These are phyloP conservation scores for Suillus variegatus DNA, from an alignment of 768 basidiomycete species.

Conservation along the genomic window DNA sequence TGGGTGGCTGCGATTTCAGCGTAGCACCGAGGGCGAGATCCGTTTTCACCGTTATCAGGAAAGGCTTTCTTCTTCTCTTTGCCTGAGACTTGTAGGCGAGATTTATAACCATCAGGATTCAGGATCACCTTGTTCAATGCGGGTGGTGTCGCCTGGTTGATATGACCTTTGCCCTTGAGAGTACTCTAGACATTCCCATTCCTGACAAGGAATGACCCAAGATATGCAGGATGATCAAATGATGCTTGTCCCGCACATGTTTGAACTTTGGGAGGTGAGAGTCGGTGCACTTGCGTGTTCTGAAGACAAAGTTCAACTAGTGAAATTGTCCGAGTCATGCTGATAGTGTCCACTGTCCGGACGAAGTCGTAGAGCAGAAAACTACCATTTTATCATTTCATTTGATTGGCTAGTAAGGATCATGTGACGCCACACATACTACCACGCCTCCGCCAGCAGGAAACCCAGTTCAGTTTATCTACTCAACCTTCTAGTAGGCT, in stretches of 20 bases:
- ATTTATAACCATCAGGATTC: conserved; percentile 35
- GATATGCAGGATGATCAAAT: conserved; percentile 36
- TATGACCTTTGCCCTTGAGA: conserved; percentile 68
- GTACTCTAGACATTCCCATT: conserved; percentile 74
- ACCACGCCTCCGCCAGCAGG: conserved; percentile 56
- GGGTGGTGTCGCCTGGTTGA: conserved; percentile 59
- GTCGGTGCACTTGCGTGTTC: too few species aligned
- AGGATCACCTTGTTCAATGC: conserved; percentile 54
- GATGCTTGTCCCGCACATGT: background rate
- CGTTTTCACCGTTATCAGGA: conserved; percentile 41
- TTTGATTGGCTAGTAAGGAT: too few species aligned
- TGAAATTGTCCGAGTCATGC: too few species aligned
- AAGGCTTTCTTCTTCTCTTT: conserved; percentile 39
- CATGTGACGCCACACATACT: too few species aligned
- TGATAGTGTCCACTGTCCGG: too few species aligned
- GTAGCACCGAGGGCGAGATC: conserved; percentile 67
- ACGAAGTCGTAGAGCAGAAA: too few species aligned
- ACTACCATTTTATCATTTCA: too few species aligned
- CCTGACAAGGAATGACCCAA: conserved; percentile 64
- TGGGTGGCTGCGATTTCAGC: conserved; percentile 58
- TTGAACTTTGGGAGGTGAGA: conserved; percentile 9
- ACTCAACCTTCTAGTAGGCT: conserved; percentile 42
- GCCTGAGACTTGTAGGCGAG: conserved; percentile 23
- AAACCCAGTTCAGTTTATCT: conserved; percentile 57
- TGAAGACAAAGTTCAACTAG: too few species aligned